Conservation (phyloP, 768 basidiomycete species). For the Termitomyces sp. region DNA sequence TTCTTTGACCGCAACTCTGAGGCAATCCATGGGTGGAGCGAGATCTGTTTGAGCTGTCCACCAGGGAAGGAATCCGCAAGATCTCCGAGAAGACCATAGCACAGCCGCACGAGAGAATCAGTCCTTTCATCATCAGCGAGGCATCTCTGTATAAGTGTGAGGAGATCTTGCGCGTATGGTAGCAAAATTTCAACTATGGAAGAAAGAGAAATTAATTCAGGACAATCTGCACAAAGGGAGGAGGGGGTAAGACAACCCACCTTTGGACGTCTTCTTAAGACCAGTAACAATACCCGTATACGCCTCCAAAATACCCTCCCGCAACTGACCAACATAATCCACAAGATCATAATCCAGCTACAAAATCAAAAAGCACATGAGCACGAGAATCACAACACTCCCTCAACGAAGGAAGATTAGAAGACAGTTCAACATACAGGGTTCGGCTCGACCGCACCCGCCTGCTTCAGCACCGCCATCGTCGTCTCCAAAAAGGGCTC, state of each 20-base stretch:
- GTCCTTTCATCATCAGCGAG: conserved; percentile 78
- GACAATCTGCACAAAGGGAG: background rate
- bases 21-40: conserved; percentile 78
- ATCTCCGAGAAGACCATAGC: conserved; percentile 88
- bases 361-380: background rate
- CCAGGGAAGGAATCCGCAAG: conserved; percentile 82
- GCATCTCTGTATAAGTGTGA: conserved; percentile 78
- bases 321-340: conserved; percentile 84
- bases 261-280: conserved; percentile 77
- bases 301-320: conserved; percentile 95
- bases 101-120: conserved; percentile 67
- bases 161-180: conserved; percentile 64
- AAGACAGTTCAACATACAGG: conserved; percentile 48
- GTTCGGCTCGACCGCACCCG: conserved; percentile 82
- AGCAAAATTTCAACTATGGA: conserved; percentile 47
- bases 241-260: conserved; percentile 29
- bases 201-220: conserved; percentile 1
- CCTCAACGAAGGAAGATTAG: background rate
- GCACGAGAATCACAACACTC: conserved; percentile 5
- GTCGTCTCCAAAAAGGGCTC: conserved; percentile 87
- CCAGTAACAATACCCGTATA: conserved; percentile 94
- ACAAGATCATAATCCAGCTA: conserved; percentile 84
- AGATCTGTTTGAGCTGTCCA: conserved; percentile 73
- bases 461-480: conserved; percentile 88
- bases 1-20: conserved; percentile 66